Conservation (phyloP, 129 eudicot genomes). For the Flaveria trinervia region DNA sequence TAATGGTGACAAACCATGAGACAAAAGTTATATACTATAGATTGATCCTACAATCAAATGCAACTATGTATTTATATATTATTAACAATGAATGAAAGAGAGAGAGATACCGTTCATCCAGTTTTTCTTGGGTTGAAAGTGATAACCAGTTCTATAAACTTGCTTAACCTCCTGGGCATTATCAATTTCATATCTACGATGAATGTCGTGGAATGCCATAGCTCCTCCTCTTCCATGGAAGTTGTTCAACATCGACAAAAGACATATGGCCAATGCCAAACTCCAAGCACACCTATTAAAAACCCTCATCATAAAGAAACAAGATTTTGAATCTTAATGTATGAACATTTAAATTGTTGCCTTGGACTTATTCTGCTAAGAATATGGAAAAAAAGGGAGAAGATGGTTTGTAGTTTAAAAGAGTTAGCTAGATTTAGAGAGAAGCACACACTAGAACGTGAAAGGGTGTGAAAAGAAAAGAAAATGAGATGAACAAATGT, state of each 20-base stretch:
- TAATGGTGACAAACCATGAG: background rate
- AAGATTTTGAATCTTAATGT: slow-evolving; percentile 13
- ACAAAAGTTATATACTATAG: background rate
- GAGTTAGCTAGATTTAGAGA: too few relatives aligned
- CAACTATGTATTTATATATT: too few relatives aligned
- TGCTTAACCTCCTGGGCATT: slow-evolving; percentile 23
- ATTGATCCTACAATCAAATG: too few relatives aligned
- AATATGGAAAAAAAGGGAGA: too few relatives aligned
- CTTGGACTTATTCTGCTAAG: too few relatives aligned
- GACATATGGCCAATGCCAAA: slow-evolving; percentile 18
- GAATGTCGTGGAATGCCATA: slow-evolving; percentile 43
- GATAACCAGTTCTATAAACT: slow-evolving; percentile 63
- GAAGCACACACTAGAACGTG: too few relatives aligned
- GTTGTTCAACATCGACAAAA: slow-evolving; percentile 15
- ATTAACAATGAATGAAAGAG: background rate
- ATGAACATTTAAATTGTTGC: background rate
- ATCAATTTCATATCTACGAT: slow-evolving; percentile 17
- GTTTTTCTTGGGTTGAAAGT: slow-evolving; percentile 58
- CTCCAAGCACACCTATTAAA: background rate
- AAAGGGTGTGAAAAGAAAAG: too few relatives aligned
- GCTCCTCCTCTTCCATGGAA: slow-evolving; percentile 28
- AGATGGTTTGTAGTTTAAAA: too few relatives aligned
- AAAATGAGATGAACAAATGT: too few relatives aligned
- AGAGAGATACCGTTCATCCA: slow-evolving; percentile 68
- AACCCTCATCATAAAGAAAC: slow-evolving; percentile 9